Evolutionary conservation across 768 basidiomycete genomes (phyloP).

Genomic region (Amanita polypyramis): DNA sequence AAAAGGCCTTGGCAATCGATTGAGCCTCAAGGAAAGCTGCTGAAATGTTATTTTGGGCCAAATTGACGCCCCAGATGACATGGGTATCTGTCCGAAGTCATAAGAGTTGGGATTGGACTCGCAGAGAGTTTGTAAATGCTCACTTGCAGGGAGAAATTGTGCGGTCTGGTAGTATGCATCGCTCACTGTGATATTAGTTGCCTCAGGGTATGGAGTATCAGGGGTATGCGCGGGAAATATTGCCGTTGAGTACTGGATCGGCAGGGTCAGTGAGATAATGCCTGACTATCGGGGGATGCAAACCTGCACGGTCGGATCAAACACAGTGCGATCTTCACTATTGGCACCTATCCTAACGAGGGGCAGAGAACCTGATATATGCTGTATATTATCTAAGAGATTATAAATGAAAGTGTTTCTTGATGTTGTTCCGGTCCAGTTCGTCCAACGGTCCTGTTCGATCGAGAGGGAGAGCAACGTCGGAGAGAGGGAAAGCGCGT

Average conservation of each 20-base stretch:
- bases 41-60: slow-evolving; percentile 44
- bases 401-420: slow-evolving; percentile 53
- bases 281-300: slow-evolving; percentile 1
- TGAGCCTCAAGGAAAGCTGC: slow-evolving; percentile 35
- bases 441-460: slow-evolving; percentile 61
- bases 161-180: slow-evolving; percentile 43
- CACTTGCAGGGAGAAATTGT: slow-evolving; percentile 40
- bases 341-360: slow-evolving; percentile 53
- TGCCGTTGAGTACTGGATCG: slow-evolving; percentile 31
- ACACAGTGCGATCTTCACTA: slow-evolving; percentile 48
- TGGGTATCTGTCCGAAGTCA: slow-evolving; percentile 32
- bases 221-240: slow-evolving; percentile 38
- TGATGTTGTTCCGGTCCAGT: slow-evolving; percentile 47
- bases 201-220: slow-evolving; percentile 57
- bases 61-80: slow-evolving; percentile 60
- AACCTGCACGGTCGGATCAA: slow-evolving; percentile 36
- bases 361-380: slow-evolving; percentile 40
- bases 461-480: slow-evolving; percentile 55
- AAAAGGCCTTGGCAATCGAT: slow-evolving; percentile 39
- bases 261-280: not conserved
- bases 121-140: slow-evolving; percentile 9
- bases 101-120: not conserved
- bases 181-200: slow-evolving; percentile 48
- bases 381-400: slow-evolving; percentile 43
- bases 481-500: slow-evolving; percentile 27